Evolutionary conservation across 106 monocot species (phyloP).

Genomic region (Chionographis japonica): DNA sequence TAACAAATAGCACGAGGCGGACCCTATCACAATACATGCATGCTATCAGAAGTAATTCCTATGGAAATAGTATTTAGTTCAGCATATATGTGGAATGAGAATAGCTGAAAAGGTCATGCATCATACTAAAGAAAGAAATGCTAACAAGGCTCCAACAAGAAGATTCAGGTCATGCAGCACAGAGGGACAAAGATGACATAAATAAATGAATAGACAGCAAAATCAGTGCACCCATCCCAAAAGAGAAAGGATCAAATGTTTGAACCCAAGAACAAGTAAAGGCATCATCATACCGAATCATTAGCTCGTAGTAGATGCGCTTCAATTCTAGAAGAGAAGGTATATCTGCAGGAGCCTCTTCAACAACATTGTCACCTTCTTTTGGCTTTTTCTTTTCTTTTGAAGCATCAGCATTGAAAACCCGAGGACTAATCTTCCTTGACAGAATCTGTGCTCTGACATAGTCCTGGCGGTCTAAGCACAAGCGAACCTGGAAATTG

Average conservation of each 20-base stretch:
- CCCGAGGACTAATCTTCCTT: constrained; percentile 86
- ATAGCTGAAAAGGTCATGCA: no score
- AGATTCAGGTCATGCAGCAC: no score
- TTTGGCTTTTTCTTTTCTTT: constrained; percentile 96
- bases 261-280: background rate
- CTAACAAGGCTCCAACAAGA: no score
- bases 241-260: background rate
- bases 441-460: constrained; percentile 91
- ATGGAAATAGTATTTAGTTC: no score
- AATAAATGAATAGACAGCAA: background rate
- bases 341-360: constrained; percentile 88
- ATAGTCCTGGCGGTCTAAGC: constrained; percentile 94
- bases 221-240: background rate
- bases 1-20: no score
- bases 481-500: constrained; percentile 72
- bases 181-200: no score
- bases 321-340: constrained; percentile 92
- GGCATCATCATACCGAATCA: constrained; percentile 71
- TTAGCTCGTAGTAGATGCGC: constrained; percentile 83
- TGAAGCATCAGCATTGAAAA: constrained; percentile 71
- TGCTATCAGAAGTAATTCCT: no score
- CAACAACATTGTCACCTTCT: constrained; percentile 89
- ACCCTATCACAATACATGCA: no score
- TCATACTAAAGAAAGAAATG: no score
- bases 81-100: no score